phyloP scores from a whole-genome alignment of 1,139 yeast genomes.

The Magnusiomyces suaveolens region DNA sequence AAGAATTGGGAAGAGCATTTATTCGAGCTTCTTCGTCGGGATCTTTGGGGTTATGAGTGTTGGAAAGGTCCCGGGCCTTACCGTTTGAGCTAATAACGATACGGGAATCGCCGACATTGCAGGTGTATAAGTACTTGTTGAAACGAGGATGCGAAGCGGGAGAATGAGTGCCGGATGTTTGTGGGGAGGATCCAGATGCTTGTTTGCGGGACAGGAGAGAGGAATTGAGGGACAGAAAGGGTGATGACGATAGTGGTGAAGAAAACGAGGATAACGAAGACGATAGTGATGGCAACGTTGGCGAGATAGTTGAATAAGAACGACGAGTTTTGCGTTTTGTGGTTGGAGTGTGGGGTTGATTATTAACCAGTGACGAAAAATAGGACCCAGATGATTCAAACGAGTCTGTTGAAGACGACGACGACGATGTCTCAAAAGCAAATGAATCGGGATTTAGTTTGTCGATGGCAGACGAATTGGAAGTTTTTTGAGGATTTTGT shows the following conservation, averaged over 20 bases:
- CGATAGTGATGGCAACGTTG: too few relatives aligned
- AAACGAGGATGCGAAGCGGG: slow-evolving; percentile 44
- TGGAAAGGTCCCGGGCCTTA: slow-evolving; percentile 55
- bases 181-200: background rate
- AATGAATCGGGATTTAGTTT: background rate
- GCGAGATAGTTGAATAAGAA: background rate
- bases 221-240: background rate
- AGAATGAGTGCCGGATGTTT: background rate
- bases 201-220: background rate
- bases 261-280: background rate
- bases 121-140: slow-evolving; percentile 46
- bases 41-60: slow-evolving; percentile 76
- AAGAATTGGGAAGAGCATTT: slow-evolving; percentile 53
- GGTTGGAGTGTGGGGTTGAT: background rate
- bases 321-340: background rate
- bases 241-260: background rate
- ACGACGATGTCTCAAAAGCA: too few relatives aligned
- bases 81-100: slow-evolving; percentile 61
- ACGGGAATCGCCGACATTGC: slow-evolving; percentile 82
- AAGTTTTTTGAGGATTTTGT: too few relatives aligned
- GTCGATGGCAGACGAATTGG: background rate
- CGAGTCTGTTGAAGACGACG: background rate
- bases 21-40: slow-evolving; percentile 54
- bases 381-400: background rate
- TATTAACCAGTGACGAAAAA: background rate